Percentiles rank a stretch among this genome's conserved stretches.
These are phyloP conservation scores for Adiantum capillusveneris DNA, from an alignment of 75 land plant genomes.

Conservation along the genomic window DNA sequence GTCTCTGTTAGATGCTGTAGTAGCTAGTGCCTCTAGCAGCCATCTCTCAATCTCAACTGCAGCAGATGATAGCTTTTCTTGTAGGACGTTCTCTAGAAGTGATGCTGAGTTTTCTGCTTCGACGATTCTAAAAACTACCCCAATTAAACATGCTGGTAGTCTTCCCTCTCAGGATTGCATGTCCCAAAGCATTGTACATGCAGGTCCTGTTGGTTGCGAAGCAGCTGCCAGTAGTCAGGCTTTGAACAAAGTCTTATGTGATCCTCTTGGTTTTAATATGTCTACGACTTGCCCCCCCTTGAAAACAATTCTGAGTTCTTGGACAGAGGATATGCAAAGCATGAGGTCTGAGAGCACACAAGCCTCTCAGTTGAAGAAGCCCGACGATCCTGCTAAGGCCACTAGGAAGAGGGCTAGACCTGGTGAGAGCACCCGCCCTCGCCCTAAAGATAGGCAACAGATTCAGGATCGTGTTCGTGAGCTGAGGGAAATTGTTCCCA, in stretches of 20 bases:
- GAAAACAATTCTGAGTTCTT: slow-evolving; percentile 41
- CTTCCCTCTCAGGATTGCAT: background rate
- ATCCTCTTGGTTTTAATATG: background rate
- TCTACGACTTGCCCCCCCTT: slow-evolving; percentile 21
- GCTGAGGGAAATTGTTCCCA: slow-evolving; percentile 76
- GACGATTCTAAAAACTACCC: background rate
- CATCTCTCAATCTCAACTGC: slow-evolving; percentile 1
- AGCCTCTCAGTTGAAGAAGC: slow-evolving; percentile 28
- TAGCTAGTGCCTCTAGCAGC: slow-evolving; percentile 25
- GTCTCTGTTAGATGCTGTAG: slow-evolving; percentile 61
- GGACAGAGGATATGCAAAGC: slow-evolving; percentile 34
- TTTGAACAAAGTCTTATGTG: background rate
- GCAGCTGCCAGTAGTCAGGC: background rate
- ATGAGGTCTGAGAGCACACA: slow-evolving; percentile 26
- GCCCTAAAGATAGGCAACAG: slow-evolving; percentile 93
- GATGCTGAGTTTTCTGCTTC: slow-evolving; percentile 12
- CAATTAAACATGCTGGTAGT: background rate
- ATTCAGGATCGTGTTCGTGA: slow-evolving; percentile 88
- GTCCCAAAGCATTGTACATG: background rate
- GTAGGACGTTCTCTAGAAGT: slow-evolving; percentile 25
- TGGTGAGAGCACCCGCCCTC: slow-evolving; percentile 72
- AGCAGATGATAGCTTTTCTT: slow-evolving; percentile 32
- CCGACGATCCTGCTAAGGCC: slow-evolving; percentile 33
- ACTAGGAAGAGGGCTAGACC: slow-evolving; percentile 66
- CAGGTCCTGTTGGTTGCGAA: background rate